These are phyloP conservation scores for Cadophora sp. DNA, from an alignment of 2,329 filamentous ascomycete species.

Conservation along the genomic window DNA sequence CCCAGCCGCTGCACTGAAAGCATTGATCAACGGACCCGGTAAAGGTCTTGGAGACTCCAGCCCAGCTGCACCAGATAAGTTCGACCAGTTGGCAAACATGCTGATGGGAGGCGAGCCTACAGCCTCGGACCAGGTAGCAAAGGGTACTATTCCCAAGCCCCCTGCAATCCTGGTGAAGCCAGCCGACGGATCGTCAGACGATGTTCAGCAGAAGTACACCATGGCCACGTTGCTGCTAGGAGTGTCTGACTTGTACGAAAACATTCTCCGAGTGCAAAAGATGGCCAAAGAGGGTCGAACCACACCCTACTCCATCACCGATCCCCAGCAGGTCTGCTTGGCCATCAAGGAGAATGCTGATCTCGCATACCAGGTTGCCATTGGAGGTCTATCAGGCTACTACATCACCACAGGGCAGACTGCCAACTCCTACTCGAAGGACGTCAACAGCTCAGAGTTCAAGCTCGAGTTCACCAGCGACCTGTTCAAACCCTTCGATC, in stretches of 20 bases:
- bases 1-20: not conserved
- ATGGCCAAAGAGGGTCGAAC: conserved; percentile 6
- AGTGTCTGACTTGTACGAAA: not conserved
- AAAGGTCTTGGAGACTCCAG: not conserved
- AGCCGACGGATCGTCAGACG: not conserved
- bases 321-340: not conserved
- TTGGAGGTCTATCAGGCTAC: not conserved
- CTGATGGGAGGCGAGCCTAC: not conserved
- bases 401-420: not conserved
- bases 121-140: not conserved
- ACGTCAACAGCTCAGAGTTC: not conserved
- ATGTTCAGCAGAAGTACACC: not conserved
- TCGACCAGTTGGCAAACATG: not conserved
- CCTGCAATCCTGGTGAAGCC: not conserved
- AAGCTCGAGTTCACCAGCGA: conserved; percentile 9
- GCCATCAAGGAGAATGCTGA: conserved; percentile 10
- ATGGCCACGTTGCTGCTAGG: not conserved
- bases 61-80: not conserved
- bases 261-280: not conserved
- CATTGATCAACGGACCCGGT: conserved; percentile 5
- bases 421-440: not conserved
- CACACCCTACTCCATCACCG: not conserved
- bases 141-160: not conserved
- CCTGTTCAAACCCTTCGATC: conserved; percentile 1
- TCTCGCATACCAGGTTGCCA: conserved; percentile 6